A percentile compares a stretch with the other conserved stretches of the same genome.
Conservation (phyloP, 768 basidiomycete species). For the Dioszegia crocea region DNA sequence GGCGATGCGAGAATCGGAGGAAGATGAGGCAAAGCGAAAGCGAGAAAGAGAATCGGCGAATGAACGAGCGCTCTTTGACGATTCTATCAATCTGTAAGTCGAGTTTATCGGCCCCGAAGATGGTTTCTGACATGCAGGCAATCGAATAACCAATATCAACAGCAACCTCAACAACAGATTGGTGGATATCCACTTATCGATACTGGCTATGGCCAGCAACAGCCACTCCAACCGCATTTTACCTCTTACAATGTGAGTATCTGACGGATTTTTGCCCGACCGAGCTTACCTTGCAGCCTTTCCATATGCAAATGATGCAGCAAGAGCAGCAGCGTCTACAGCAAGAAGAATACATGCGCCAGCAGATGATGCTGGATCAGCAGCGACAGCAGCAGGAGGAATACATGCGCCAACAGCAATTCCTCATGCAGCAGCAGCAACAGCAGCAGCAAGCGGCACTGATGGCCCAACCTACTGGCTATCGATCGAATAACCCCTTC, state of each 20-base stretch:
- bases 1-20: conserved; percentile 79
- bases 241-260: conserved; percentile 71
- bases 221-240: conserved; percentile 82
- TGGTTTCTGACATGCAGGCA: conserved; percentile 1
- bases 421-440: conserved; percentile 37
- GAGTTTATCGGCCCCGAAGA: background rate
- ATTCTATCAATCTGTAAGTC: conserved; percentile 70
- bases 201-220: conserved; percentile 54
- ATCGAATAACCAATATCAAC: conserved; percentile 31
- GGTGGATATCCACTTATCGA: conserved; percentile 46
- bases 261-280: too few species aligned
- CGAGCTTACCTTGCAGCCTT: conserved; percentile 37
- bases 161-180: conserved; percentile 50
- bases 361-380: conserved; percentile 52
- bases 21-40: conserved; percentile 77
- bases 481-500: conserved; percentile 92
- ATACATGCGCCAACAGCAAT: conserved; percentile 45
- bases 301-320: conserved; percentile 76
- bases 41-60: conserved; percentile 70
- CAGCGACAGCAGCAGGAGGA: conserved; percentile 51
- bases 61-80: conserved; percentile 75
- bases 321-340: conserved; percentile 64
- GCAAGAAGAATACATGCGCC: conserved; percentile 52
- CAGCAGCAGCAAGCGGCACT: conserved; percentile 45
- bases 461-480: conserved; percentile 50